Evolutionary conservation across 2,329 filamentous ascomycete genomes (phyloP).

Genomic region (Escovopsis weberi): DNA sequence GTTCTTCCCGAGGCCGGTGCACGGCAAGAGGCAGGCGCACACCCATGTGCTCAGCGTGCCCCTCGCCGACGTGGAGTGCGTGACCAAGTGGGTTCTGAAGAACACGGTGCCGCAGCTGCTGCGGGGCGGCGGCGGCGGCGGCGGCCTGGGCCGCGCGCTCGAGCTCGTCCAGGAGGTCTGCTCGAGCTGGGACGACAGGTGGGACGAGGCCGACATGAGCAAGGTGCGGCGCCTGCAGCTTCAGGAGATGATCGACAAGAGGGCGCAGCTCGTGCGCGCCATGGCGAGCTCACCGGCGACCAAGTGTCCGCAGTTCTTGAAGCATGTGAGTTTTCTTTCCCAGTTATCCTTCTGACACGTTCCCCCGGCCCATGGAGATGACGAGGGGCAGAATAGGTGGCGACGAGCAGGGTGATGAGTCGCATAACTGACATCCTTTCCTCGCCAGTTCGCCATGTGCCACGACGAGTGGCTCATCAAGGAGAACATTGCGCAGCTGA

Average conservation of each 20-base stretch:
- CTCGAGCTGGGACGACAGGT: conserved; percentile 59
- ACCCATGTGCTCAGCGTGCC: conserved; percentile 56
- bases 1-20: conserved; percentile 53
- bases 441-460: conserved; percentile 69
- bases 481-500: conserved; percentile 78
- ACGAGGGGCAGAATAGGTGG: no score
- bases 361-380: conserved; percentile 14
- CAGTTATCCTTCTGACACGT: neutral
- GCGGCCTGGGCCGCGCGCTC: conserved; percentile 36
- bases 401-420: no score
- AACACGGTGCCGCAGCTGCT: conserved; percentile 47
- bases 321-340: conserved; percentile 54
- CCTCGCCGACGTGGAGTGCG: conserved; percentile 66
- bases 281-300: conserved; percentile 53
- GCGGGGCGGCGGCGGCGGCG: conserved; percentile 32
- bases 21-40: conserved; percentile 46
- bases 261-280: conserved; percentile 45
- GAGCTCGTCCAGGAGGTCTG: conserved; percentile 56
- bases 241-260: conserved; percentile 63
- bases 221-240: conserved; percentile 72
- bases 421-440: conserved; percentile 16
- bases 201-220: conserved; percentile 73
- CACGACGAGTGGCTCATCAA: conserved; percentile 95
- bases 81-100: conserved; percentile 54
- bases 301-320: conserved; percentile 63